Percentiles rank a stretch among this genome's conserved stretches.
phyloP scores from a whole-genome alignment of 2,329 filamentous ascomycete genomes.

The Aspergillus versicolor region DNA sequence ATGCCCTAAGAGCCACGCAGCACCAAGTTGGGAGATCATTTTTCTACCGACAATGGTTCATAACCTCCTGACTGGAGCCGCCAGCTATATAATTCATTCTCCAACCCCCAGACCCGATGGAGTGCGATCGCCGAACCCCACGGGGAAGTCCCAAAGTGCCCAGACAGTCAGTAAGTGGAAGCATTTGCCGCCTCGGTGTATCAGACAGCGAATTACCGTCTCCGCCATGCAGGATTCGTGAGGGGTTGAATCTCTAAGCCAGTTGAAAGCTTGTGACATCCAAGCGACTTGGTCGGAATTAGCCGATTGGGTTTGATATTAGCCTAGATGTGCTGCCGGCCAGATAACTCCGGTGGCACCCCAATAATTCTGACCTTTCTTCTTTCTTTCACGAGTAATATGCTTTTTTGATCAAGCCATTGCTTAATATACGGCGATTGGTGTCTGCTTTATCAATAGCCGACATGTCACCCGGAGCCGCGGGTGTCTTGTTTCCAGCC shows the following conservation, averaged over 20 bases:
- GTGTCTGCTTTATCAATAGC: neutral
- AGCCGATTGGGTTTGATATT: neutral
- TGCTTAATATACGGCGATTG: neutral
- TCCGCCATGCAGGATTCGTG: neutral
- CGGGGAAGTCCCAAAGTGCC: neutral
- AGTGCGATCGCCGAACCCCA: neutral
- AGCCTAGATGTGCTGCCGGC: neutral
- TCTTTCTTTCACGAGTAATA: fast-evolving
- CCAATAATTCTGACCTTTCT: too few relatives aligned
- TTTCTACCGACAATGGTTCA: too few relatives aligned
- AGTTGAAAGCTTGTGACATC: neutral
- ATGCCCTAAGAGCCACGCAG: neutral
- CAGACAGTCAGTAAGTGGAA: neutral
- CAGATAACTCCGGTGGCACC: neutral
- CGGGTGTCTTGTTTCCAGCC: neutral
- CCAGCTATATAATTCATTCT: neutral
- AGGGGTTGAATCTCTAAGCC: neutral
- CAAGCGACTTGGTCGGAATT: neutral
- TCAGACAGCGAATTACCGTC: neutral
- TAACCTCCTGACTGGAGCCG: too few relatives aligned
- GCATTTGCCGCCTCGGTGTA: neutral
- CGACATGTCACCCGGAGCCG: neutral
- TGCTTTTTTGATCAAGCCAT: neutral
- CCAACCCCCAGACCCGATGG: too few relatives aligned
- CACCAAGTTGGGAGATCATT: neutral